Percentiles rank a stretch among this genome's conserved stretches.
These are phyloP conservation scores for Amphirosellinia nigrospora DNA, from an alignment of 495 filamentous ascomycete species.

Conservation along the genomic window DNA sequence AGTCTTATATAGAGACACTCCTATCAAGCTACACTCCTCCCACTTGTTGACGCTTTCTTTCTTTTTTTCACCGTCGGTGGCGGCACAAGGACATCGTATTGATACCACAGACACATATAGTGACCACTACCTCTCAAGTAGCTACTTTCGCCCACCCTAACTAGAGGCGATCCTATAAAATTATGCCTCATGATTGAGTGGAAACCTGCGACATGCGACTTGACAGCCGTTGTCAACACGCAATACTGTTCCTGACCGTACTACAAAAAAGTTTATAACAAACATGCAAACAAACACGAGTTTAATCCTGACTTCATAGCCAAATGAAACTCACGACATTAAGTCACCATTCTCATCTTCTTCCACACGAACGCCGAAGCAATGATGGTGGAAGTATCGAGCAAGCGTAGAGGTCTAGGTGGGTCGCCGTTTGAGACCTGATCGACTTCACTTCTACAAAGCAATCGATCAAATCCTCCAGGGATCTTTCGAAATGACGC, in stretches of 20 bases:
- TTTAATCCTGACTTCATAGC: not conserved
- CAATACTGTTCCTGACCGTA: slow-evolving; percentile 2
- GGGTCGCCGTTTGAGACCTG: too few species aligned
- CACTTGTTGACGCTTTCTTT: not conserved
- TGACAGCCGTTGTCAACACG: not conserved
- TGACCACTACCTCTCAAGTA: not conserved
- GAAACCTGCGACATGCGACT: not conserved
- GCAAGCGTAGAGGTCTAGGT: not conserved
- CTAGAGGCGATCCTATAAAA: not conserved
- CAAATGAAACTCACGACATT: not conserved
- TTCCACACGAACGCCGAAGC: not conserved
- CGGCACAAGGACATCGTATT: not conserved
- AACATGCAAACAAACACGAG: not conserved
- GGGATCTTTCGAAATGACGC: not conserved
- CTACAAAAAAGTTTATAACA: not conserved
- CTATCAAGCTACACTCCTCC: not conserved
- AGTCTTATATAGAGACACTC: not conserved
- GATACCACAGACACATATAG: not conserved
- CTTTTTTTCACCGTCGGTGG: not conserved
- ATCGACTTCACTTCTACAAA: too few species aligned
- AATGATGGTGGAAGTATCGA: too few species aligned
- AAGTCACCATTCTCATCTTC: not conserved
- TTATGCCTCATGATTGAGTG: not conserved
- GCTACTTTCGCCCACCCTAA: not conserved
- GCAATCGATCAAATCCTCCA: not conserved